Percentiles rank a stretch among this genome's conserved stretches.
Evolutionary conservation across 1,284 basidiomycete genomes (phyloP).

Genomic region (Xerocomus amazonicus): DNA sequence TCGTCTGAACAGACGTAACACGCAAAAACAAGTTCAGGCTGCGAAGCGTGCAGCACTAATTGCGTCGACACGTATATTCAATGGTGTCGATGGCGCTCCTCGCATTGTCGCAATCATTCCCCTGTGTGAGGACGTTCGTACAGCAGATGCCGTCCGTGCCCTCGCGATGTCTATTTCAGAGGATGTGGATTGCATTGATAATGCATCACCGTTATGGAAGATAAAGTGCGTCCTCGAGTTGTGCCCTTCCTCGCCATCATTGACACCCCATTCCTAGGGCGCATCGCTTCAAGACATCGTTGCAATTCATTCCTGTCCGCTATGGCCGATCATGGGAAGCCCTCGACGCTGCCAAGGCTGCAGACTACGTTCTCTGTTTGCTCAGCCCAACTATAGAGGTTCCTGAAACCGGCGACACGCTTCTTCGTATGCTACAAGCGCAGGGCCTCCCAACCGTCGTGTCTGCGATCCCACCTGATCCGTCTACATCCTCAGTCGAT

Average conservation of each 20-base stretch:
- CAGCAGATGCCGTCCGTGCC: slow-evolving; percentile 48
- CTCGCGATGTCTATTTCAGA: slow-evolving; percentile 69
- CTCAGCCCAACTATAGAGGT: slow-evolving; percentile 84
- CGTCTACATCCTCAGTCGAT: slow-evolving; percentile 45
- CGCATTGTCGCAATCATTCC: slow-evolving; percentile 80
- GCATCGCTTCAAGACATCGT: slow-evolving; percentile 83
- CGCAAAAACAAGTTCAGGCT: slow-evolving; percentile 72
- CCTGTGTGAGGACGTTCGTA: slow-evolving; percentile 64
- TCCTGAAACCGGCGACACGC: slow-evolving; percentile 82
- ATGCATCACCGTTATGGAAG: slow-evolving; percentile 47
- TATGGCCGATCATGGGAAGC: slow-evolving; percentile 73
- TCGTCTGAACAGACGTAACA: slow-evolving; percentile 70
- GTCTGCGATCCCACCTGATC: slow-evolving; percentile 49
- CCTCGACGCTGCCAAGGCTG: slow-evolving; percentile 84
- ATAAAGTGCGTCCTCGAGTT: slow-evolving; percentile 49
- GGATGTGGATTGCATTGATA: slow-evolving; percentile 32
- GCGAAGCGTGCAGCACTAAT: slow-evolving; percentile 70
- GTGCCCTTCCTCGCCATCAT: background rate
- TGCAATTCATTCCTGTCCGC: slow-evolving; percentile 81
- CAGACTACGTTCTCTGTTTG: slow-evolving; percentile 88
- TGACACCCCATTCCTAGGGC: slow-evolving; percentile 45
- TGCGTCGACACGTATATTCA: slow-evolving; percentile 71
- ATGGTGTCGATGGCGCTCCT: slow-evolving; percentile 74
- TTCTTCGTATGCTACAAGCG: slow-evolving; percentile 84
- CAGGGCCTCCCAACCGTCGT: slow-evolving; percentile 79